These are phyloP conservation scores for Abelmoschus esculentus DNA, from an alignment of 345 rosid species.

Conservation along the genomic window DNA sequence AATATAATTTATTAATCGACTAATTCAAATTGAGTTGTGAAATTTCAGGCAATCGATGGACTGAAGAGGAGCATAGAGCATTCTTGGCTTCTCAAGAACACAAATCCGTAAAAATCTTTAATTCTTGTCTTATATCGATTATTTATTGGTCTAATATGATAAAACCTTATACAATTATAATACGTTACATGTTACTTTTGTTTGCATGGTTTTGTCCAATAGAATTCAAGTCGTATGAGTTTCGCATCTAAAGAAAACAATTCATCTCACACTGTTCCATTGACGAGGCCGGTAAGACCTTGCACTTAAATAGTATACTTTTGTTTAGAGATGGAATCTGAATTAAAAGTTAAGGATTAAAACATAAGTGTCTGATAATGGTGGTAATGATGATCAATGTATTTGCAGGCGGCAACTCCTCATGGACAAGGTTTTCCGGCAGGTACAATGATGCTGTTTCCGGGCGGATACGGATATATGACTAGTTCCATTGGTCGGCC, in stretches of 20 bases:
- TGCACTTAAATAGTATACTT: too few relatives aligned
- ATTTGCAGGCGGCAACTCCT: too few relatives aligned
- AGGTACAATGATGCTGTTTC: too few relatives aligned
- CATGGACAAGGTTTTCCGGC: too few relatives aligned
- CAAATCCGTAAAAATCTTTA: not conserved
- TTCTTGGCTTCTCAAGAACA: not conserved
- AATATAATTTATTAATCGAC: too few relatives aligned
- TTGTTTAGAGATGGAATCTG: too few relatives aligned
- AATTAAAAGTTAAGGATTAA: too few relatives aligned
- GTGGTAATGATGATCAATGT: too few relatives aligned
- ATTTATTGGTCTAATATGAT: not conserved
- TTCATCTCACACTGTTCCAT: conserved; percentile 1
- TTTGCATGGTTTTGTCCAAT: not conserved
- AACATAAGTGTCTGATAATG: too few relatives aligned
- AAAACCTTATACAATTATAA: not conserved
- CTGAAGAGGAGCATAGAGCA: not conserved
- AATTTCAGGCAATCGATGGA: not conserved
- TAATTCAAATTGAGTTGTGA: too few relatives aligned
- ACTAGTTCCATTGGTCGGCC: not conserved
- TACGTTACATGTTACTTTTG: too few relatives aligned
- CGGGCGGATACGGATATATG: too few relatives aligned
- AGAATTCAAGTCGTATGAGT: not conserved
- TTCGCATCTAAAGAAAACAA: not conserved
- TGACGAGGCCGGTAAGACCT: not conserved
- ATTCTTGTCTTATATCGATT: not conserved